Evolutionary conservation across 306 rosid genomes (phyloP).

Genomic region (Vigna trinervia): DNA sequence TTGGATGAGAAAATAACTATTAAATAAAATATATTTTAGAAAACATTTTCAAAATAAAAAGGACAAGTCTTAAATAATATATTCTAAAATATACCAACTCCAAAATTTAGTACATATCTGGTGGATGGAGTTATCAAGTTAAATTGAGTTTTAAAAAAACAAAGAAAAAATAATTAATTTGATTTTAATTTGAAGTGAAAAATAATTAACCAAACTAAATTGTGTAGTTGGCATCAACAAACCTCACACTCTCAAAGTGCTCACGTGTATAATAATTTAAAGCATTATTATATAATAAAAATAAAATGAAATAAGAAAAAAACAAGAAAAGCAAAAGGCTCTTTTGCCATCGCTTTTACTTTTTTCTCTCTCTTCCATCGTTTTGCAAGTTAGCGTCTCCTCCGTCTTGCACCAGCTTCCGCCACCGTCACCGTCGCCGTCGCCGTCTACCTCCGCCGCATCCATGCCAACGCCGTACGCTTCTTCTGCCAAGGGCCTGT

Average conservation of each 20-base stretch:
- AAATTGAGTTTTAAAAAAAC: no score
- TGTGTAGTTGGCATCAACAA: neutral
- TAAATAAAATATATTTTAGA: no score
- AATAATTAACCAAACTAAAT: neutral
- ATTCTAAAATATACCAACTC: no score
- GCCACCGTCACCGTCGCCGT: slow-evolving; percentile 35
- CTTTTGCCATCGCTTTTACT: neutral
- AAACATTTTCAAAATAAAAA: no score
- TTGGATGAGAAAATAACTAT: no score
- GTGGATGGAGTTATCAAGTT: no score
- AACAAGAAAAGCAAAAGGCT: neutral
- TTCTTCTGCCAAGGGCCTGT: slow-evolving; percentile 45
- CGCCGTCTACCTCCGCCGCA: slow-evolving; percentile 26
- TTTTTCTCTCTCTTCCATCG: slow-evolving; percentile 13
- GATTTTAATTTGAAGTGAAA: neutral
- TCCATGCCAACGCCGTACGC: slow-evolving; percentile 68
- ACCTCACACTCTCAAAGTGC: neutral
- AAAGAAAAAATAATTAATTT: neutral
- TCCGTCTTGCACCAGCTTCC: slow-evolving; percentile 59
- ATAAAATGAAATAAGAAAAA: neutral
- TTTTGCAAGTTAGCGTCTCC: slow-evolving; percentile 26
- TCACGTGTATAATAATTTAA: neutral
- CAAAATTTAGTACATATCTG: no score
- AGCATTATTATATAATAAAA: neutral
- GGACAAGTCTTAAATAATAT: no score